These are phyloP conservation scores for Lenzites betulinus DNA, from an alignment of 768 basidiomycete species.

Conservation along the genomic window DNA sequence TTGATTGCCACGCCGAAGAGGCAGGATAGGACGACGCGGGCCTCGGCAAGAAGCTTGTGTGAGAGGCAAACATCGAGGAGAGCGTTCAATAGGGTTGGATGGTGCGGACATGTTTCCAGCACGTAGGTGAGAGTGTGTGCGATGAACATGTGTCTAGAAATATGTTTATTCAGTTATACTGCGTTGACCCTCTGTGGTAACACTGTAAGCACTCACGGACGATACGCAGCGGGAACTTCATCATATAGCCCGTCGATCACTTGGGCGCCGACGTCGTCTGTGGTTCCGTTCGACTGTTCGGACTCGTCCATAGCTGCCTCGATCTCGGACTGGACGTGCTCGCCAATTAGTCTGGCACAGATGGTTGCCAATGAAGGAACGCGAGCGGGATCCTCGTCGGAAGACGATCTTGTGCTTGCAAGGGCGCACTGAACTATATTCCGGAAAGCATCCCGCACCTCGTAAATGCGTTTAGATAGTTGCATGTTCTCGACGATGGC, in stretches of 20 bases:
- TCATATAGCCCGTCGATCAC: constrained; percentile 49
- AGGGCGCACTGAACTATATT: constrained; percentile 48
- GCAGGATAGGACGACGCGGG: constrained; percentile 42
- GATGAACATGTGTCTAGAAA: constrained; percentile 46
- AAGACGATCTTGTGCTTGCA: constrained; percentile 1
- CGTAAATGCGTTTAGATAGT: constrained; percentile 50
- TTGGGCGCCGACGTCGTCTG: constrained; percentile 30
- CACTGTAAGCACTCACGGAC: constrained; percentile 42
- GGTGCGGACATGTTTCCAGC: constrained; percentile 44
- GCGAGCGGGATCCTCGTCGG: background rate
- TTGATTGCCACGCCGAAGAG: constrained; percentile 44
- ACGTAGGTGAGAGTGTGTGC: constrained; percentile 56
- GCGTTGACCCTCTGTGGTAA: background rate
- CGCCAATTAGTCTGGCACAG: constrained; percentile 51
- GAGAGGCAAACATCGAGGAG: constrained; percentile 54
- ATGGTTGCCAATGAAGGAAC: constrained; percentile 46
- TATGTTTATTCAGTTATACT: background rate
- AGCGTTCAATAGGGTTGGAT: constrained; percentile 49
- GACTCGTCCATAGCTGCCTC: constrained; percentile 26
- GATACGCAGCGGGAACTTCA: constrained; percentile 50
- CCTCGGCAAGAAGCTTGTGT: constrained; percentile 46
- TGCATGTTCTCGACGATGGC: constrained; percentile 39
- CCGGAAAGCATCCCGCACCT: constrained; percentile 56
- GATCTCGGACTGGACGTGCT: constrained; percentile 41
- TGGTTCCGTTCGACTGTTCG: constrained; percentile 26